Evolutionary conservation across 495 filamentous ascomycete species (phyloP).

Genomic region (Pyrenula aspistea): DNA sequence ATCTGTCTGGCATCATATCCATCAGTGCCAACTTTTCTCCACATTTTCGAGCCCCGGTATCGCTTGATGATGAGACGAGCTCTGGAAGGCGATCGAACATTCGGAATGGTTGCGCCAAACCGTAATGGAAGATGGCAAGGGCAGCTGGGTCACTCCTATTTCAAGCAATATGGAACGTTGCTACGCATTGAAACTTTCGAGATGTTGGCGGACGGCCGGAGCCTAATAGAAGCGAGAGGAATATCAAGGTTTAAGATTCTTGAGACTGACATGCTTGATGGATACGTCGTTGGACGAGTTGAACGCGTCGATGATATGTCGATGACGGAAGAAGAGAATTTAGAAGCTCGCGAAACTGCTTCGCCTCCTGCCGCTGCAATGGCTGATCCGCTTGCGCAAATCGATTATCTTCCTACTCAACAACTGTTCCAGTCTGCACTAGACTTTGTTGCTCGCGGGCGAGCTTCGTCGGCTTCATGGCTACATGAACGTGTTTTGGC

Average conservation of each 20-base stretch:
- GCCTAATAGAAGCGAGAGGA: constrained; percentile 64
- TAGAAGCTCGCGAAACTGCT: constrained; percentile 47
- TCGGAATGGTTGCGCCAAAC: constrained; percentile 78
- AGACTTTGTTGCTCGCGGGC: constrained; percentile 56
- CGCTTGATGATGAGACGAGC: constrained; percentile 76
- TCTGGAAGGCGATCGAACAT: constrained; percentile 56
- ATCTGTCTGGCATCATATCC: constrained; percentile 74
- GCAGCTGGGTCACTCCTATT: constrained; percentile 42
- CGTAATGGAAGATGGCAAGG: constrained; percentile 38
- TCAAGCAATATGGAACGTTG: constrained; percentile 67
- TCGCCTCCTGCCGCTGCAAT: constrained; percentile 10
- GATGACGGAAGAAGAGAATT: constrained; percentile 65
- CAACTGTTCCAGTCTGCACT: constrained; percentile 51
- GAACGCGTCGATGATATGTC: constrained; percentile 69
- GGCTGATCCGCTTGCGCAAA: constrained; percentile 13
- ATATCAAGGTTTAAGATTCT: constrained; percentile 62
- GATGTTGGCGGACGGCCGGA: constrained; percentile 66
- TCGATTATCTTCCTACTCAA: constrained; percentile 55
- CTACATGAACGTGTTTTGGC: constrained; percentile 53
- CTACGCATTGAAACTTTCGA: constrained; percentile 62
- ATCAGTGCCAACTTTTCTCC: constrained; percentile 69
- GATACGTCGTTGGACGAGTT: constrained; percentile 62
- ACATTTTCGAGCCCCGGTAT: constrained; percentile 88
- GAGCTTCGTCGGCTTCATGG: constrained; percentile 56
- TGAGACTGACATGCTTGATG: constrained; percentile 52